Percentiles rank a stretch among this genome's conserved stretches.
These are phyloP conservation scores for Grifola frondosa DNA, from an alignment of 1,284 basidiomycete species.

Conservation along the genomic window DNA sequence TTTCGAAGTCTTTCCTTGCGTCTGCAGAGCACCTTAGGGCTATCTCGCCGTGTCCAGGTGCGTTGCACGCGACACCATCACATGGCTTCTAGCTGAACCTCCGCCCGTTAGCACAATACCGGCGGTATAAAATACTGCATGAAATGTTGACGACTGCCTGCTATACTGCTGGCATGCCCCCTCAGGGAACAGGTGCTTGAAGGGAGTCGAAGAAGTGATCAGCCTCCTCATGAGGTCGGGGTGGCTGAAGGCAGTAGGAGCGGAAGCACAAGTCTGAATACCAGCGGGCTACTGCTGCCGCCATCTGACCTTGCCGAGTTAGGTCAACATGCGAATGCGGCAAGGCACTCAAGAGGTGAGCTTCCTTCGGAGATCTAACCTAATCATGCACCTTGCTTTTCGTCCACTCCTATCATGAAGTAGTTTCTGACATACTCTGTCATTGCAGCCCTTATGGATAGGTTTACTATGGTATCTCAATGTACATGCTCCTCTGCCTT, in stretches of 20 bases:
- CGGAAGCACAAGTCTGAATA: slow-evolving; percentile 25
- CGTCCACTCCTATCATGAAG: too few relatives aligned
- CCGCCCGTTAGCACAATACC: too few relatives aligned
- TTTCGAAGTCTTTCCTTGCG: slow-evolving; percentile 55
- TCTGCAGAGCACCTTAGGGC: slow-evolving; percentile 61
- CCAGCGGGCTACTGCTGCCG: slow-evolving; percentile 36
- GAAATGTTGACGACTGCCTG: too few relatives aligned
- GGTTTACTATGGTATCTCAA: slow-evolving; percentile 88
- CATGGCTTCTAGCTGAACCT: too few relatives aligned
- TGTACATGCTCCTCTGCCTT: slow-evolving; percentile 75
- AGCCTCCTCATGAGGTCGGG: slow-evolving; percentile 1
- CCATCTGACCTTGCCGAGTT: slow-evolving; percentile 45
- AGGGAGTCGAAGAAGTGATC: slow-evolving; percentile 1
- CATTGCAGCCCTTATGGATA: slow-evolving; percentile 74
- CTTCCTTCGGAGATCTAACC: slow-evolving; percentile 10
- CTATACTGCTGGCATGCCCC: neutral
- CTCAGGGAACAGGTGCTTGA: slow-evolving; percentile 31
- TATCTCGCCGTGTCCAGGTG: slow-evolving; percentile 65
- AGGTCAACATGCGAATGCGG: slow-evolving; percentile 36
- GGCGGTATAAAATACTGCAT: too few relatives aligned
- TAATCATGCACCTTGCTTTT: too few relatives aligned
- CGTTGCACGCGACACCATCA: too few relatives aligned
- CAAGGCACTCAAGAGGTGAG: slow-evolving; percentile 42
- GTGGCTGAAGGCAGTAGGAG: slow-evolving; percentile 10
- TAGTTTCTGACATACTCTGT: slow-evolving; percentile 12